Conservation (phyloP, 2,329 filamentous ascomycete species). For the Cucurbitaria berberidis region DNA sequence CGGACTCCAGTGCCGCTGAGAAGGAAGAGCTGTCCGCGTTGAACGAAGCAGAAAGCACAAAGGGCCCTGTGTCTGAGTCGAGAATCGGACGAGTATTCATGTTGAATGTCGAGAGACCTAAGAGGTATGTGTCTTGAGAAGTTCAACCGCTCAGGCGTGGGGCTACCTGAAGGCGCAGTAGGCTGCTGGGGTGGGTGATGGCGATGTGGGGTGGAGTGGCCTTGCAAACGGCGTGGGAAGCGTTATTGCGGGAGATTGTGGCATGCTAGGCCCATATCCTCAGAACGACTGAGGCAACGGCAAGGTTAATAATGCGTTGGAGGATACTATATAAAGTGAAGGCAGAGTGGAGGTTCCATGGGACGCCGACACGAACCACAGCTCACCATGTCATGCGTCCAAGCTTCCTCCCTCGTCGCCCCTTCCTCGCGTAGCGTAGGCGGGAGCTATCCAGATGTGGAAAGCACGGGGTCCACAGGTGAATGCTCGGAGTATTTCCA, state of each 20-base stretch:
- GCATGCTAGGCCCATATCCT: constrained; percentile 35
- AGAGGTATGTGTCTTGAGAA: background rate
- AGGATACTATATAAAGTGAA: constrained; percentile 2
- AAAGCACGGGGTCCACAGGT: constrained; percentile 4
- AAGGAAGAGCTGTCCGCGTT: constrained; percentile 87
- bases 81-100: constrained; percentile 94
- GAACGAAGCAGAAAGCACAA: constrained; percentile 83
- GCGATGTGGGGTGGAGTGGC: constrained; percentile 9
- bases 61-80: constrained; percentile 74
- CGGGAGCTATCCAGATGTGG: constrained; percentile 18
- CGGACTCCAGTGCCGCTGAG: constrained; percentile 82
- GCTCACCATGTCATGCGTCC: constrained; percentile 24
- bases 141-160: constrained; percentile 8
- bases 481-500: background rate
- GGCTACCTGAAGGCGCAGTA: constrained; percentile 21
- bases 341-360: constrained; percentile 9
- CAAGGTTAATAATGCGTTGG: constrained; percentile 7
- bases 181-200: constrained; percentile 6
- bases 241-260: constrained; percentile 9
- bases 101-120: constrained; percentile 7
- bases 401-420: constrained; percentile 20
- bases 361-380: constrained; percentile 7
- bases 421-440: constrained; percentile 20
- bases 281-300: constrained; percentile 18
- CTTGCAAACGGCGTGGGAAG: constrained; percentile 21